phyloP scores from a whole-genome alignment of 768 basidiomycete genomes.

The Suillus plorans region DNA sequence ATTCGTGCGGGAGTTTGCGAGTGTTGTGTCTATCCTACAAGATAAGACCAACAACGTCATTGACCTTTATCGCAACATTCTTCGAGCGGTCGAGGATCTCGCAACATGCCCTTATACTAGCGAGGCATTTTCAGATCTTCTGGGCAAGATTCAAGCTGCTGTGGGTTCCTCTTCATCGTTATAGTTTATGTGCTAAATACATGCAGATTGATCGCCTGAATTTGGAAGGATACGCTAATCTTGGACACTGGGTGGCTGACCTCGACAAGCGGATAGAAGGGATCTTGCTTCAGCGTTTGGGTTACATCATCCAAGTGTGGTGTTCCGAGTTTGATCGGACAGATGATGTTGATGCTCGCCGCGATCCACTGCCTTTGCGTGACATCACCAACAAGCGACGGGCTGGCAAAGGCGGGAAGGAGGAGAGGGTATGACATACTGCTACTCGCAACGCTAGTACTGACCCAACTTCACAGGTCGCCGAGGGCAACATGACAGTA shows the following conservation, averaged over 20 bases:
- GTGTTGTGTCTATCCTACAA: constrained; percentile 88
- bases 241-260: constrained; percentile 89
- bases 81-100: constrained; percentile 83
- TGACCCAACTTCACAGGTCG: constrained; percentile 41
- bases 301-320: constrained; percentile 82
- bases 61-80: constrained; percentile 85
- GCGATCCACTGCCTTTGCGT: constrained; percentile 49
- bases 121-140: constrained; percentile 78
- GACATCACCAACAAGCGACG: constrained; percentile 66
- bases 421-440: constrained; percentile 62
- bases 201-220: constrained; percentile 90
- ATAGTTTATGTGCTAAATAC: neutral
- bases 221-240: constrained; percentile 91
- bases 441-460: neutral
- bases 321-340: constrained; percentile 80
- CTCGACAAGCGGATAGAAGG: constrained; percentile 81
- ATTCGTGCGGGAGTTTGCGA: constrained; percentile 94
- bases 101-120: constrained; percentile 81
- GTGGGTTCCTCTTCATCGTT: constrained; percentile 42
- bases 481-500: constrained; percentile 73
- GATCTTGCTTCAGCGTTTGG: constrained; percentile 73
- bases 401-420: constrained; percentile 68
- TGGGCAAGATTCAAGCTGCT: constrained; percentile 80
- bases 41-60: constrained; percentile 96
- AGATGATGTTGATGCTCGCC: constrained; percentile 65